Conservation (phyloP, 768 basidiomycete species). For the Thelephora aurantiotincta region DNA sequence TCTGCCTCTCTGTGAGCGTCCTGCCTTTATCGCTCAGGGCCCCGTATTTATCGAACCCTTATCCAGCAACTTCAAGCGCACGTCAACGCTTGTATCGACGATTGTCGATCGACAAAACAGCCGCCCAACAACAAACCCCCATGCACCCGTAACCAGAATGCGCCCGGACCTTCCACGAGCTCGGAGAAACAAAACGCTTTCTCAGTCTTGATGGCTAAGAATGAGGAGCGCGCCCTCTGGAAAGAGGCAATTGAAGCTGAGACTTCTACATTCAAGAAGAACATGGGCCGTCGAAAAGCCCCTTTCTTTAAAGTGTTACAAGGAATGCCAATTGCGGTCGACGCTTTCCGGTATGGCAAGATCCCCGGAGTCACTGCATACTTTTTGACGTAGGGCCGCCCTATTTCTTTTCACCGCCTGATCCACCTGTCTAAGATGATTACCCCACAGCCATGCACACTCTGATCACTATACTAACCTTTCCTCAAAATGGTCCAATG, state of each 20-base stretch:
- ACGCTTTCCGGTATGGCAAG: slow-evolving; percentile 88
- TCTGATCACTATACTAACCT: slow-evolving; percentile 95
- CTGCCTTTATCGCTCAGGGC: not conserved
- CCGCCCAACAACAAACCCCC: not conserved
- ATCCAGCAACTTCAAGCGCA: slow-evolving; percentile 36
- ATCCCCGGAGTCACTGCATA: slow-evolving; percentile 87
- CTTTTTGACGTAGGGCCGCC: slow-evolving; percentile 59
- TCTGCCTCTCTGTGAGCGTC: slow-evolving; percentile 15
- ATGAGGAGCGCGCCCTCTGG: slow-evolving; percentile 75
- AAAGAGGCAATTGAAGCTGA: slow-evolving; percentile 55
- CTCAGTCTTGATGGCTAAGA: slow-evolving; percentile 79
- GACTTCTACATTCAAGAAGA: slow-evolving; percentile 31
- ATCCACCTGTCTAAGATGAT: not conserved
- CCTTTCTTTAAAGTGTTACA: slow-evolving; percentile 95
- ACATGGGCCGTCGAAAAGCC: slow-evolving; percentile 50
- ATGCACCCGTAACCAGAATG: slow-evolving; percentile 3
- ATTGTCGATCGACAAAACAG: slow-evolving; percentile 8
- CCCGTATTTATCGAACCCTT: slow-evolving; percentile 4
- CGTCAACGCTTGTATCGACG: slow-evolving; percentile 43
- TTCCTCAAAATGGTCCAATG: slow-evolving; percentile 74
- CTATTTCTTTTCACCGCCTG: slow-evolving; percentile 1
- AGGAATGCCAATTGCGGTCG: slow-evolving; percentile 97
- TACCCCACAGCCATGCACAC: slow-evolving; percentile 68
- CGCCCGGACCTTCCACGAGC: slow-evolving; percentile 7
- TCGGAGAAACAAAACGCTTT: slow-evolving; percentile 29